A percentile compares a stretch with the other conserved stretches of the same genome.
phyloP scores from a whole-genome alignment of 129 eudicot species.

The Kitagawia praeruptora region DNA sequence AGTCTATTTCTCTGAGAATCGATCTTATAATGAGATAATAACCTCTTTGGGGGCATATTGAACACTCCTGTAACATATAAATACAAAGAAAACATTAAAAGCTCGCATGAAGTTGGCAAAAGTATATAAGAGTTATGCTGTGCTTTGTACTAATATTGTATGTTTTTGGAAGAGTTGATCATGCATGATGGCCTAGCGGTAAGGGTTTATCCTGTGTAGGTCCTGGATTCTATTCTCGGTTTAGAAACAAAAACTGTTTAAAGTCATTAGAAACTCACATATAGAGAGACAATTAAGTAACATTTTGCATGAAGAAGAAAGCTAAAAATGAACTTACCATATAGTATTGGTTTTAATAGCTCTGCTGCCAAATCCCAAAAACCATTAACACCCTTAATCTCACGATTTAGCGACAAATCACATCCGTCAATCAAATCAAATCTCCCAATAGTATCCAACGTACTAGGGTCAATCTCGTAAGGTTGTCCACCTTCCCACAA shows the following conservation, averaged over 20 bases:
- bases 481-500: constrained; percentile 98
- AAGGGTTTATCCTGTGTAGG: too few species aligned
- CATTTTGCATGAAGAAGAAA: background rate
- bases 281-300: background rate
- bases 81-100: background rate
- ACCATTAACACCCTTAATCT: constrained; percentile 12
- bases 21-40: constrained; percentile 88
- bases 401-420: constrained; percentile 4
- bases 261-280: too few species aligned
- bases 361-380: constrained; percentile 50
- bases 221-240: too few species aligned
- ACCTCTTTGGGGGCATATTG: constrained; percentile 82
- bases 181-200: too few species aligned
- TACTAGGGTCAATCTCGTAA: constrained; percentile 56
- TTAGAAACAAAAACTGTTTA: too few species aligned
- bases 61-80: constrained; percentile 46
- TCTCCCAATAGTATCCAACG: constrained; percentile 62
- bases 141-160: background rate
- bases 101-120: background rate
- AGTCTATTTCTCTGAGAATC: constrained; percentile 61
- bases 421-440: constrained; percentile 37
- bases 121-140: background rate
- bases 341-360: constrained; percentile 68
- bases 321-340: constrained; percentile 35
- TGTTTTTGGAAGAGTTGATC: background rate